phyloP scores from a whole-genome alignment of 169 alveolate species.

The Perkinsus olseni region DNA sequence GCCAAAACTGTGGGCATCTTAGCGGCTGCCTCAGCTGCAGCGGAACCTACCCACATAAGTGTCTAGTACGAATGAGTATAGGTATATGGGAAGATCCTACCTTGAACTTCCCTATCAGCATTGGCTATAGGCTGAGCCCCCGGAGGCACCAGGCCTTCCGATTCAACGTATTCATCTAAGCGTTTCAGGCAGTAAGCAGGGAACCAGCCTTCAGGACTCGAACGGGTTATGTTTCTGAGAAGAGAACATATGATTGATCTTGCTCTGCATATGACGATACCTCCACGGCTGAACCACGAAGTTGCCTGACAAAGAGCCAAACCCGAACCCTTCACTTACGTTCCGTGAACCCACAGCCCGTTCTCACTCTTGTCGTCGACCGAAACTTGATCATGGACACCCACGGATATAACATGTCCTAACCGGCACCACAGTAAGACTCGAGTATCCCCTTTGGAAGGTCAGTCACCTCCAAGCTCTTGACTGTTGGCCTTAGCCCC shows the following conservation, averaged over 20 bases:
- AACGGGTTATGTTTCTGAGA: neutral
- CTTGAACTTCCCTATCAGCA: neutral
- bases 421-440: neutral
- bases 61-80: too few species aligned
- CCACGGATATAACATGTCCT: neutral
- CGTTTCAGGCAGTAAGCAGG: neutral
- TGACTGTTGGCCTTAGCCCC: neutral
- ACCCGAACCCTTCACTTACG: neutral
- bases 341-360: neutral
- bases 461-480: neutral
- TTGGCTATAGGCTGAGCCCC: slow-evolving; percentile 2
- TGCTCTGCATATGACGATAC: too few species aligned
- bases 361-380: neutral
- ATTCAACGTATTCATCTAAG: neutral
- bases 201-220: neutral
- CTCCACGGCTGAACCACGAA: too few species aligned
- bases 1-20: neutral
- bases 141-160: neutral
- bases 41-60: neutral
- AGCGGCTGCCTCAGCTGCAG: neutral
- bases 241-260: neutral
- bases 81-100: neutral
- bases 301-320: too few species aligned
- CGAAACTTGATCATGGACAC: neutral
- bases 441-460: too few species aligned